These are phyloP conservation scores for Eucalyptus cladocalyx DNA, from an alignment of 345 rosid genomes.

Conservation along the genomic window DNA sequence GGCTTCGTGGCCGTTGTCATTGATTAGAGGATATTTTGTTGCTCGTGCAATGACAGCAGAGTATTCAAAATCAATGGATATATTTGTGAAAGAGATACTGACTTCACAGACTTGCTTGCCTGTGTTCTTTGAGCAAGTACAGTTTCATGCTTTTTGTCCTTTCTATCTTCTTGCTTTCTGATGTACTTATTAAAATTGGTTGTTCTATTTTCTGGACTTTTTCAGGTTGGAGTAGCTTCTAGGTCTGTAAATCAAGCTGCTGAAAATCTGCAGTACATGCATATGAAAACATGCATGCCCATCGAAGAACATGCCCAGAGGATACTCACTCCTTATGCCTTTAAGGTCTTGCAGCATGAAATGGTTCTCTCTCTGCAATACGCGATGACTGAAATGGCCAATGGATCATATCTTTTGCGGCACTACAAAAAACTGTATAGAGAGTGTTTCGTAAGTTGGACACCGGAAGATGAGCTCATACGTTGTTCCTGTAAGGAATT, in stretches of 20 bases:
- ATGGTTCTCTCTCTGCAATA: slow-evolving; percentile 74
- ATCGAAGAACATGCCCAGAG: slow-evolving; percentile 80
- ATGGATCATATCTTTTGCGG: slow-evolving; percentile 63
- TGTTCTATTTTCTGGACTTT: background rate
- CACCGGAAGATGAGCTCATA: slow-evolving; percentile 63
- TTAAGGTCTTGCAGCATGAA: slow-evolving; percentile 61
- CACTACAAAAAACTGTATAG: slow-evolving; percentile 83
- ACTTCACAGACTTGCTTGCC: slow-evolving; percentile 56
- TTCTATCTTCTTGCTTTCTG: background rate
- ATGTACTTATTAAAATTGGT: background rate
- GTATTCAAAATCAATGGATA: slow-evolving; percentile 47
- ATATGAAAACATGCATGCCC: slow-evolving; percentile 62
- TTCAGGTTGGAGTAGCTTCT: slow-evolving; percentile 55
- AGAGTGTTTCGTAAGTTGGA: slow-evolving; percentile 62
- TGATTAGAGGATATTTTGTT: slow-evolving; percentile 49
- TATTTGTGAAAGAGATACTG: slow-evolving; percentile 47
- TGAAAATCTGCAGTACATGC: slow-evolving; percentile 31
- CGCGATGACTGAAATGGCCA: slow-evolving; percentile 62
- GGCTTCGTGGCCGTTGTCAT: slow-evolving; percentile 59
- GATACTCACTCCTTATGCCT: slow-evolving; percentile 73
- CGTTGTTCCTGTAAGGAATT: slow-evolving; percentile 94
- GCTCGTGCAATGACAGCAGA: slow-evolving; percentile 63
- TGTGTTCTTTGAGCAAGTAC: slow-evolving; percentile 75
- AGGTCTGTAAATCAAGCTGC: slow-evolving; percentile 18
- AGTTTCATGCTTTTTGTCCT: background rate